Percentiles rank a stretch among this genome's conserved stretches.
Conservation (phyloP, 2,329 filamentous ascomycete species). For the Grosmannia clavigera region DNA sequence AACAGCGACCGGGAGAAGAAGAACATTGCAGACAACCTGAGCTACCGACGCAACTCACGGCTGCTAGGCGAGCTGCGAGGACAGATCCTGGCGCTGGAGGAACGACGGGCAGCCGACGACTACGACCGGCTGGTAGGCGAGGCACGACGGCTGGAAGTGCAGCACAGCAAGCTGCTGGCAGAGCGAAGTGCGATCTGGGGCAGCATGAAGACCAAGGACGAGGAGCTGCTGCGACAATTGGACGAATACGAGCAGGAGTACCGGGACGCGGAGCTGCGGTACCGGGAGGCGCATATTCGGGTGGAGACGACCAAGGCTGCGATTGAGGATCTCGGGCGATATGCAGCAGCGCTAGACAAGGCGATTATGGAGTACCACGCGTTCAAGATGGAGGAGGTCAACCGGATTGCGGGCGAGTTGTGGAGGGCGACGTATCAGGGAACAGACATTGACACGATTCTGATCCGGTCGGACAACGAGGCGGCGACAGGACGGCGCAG, state of each 20-base stretch:
- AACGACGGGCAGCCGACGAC: conserved; percentile 71
- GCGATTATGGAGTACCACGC: conserved; percentile 96
- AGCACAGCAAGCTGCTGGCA: conserved; percentile 57
- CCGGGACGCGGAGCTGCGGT: conserved; percentile 66
- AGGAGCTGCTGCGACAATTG: conserved; percentile 60
- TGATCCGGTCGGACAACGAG: conserved; percentile 87
- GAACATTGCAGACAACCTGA: conserved; percentile 79
- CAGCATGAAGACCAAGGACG: conserved; percentile 71
- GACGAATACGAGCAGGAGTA: conserved; percentile 79
- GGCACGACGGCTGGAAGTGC: conserved; percentile 52
- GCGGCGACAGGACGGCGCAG: conserved; percentile 42
- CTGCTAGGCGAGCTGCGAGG: conserved; percentile 52
- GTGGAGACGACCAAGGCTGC: conserved; percentile 87
- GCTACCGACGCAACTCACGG: conserved; percentile 64
- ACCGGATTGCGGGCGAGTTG: conserved; percentile 86
- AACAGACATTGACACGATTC: conserved; percentile 91
- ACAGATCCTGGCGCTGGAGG: conserved; percentile 64
- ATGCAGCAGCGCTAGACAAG: conserved; percentile 74
- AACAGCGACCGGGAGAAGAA: conserved; percentile 75
- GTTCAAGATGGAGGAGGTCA: conserved; percentile 97
- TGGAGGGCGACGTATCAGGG: conserved; percentile 96
- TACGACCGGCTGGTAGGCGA: conserved; percentile 62
- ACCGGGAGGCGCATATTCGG: conserved; percentile 78
- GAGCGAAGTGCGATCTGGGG: conserved; percentile 65
- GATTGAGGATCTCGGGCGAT: conserved; percentile 78